Base-by-base conservation (phyloP, 441 rosid species). In the Adansonia gregorii region DNA sequence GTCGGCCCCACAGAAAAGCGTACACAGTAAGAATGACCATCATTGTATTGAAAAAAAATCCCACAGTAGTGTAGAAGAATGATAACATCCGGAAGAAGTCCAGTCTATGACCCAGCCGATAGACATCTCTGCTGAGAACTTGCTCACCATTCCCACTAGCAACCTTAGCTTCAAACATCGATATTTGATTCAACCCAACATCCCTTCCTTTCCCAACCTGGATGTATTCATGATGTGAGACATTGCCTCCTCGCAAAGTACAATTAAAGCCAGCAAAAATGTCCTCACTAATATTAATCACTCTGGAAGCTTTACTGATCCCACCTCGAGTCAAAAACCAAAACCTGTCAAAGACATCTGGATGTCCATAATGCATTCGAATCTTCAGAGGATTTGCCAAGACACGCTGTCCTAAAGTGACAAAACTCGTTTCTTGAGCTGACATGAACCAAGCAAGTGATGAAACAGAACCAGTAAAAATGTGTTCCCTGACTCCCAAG, bases 391-490 rank as follows among this genome's bases (percentile, higher is more conserved):
- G 94, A 74, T 89, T 85, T 14, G 92, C 92, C 68, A 90, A 84
- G 65, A 90, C 94, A 66, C 94, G 91, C 82, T 90, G 94, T 51
- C 94, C 94, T 66, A 89, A 81, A 67, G 94, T 90, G 60, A 90
- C 94, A 67, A 90, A 90, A 81, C 91, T 87, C 20, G 90, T 89
- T 80, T 90, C 94, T 74, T 89, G 94, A 58, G 90, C 91, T 10
- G 94, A 90, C 94, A 90, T 88, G 78, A 91, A 89, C 91, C 91
- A 88, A 51, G 93, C 91, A 20, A 91, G 87, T 8, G 94, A 91
- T 8, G 94, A 91, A 76, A 89, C 89, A 41, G 94, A 91, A 41
- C 91, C 90, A 0, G 94, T 91, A 75, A 91, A 91, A 80, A 91
- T 83, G 72, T 91, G 90, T 67, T 91, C 94, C 71, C 93, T 78